These are phyloP conservation scores for Canavalia ensiformis DNA, from an alignment of 306 rosid species.

Conservation along the genomic window DNA sequence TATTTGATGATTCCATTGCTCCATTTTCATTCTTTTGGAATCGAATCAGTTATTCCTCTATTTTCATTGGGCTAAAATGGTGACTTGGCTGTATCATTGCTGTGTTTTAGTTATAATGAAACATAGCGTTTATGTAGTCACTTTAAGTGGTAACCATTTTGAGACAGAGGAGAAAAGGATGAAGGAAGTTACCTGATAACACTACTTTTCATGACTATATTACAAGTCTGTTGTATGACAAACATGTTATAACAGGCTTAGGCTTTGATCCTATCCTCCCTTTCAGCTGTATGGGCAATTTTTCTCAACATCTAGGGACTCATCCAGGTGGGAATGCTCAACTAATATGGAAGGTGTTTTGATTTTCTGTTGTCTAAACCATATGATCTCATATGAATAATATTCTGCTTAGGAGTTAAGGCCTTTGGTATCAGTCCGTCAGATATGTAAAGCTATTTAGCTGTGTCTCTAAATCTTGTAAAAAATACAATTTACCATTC, in stretches of 20 bases:
- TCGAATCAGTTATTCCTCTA: background rate
- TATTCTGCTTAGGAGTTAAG: background rate
- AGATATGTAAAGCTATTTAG: background rate
- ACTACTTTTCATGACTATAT: background rate
- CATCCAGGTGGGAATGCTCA: too few relatives aligned
- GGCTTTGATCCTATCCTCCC: too few relatives aligned
- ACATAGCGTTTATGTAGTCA: background rate
- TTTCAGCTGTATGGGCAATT: background rate
- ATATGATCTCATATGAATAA: background rate
- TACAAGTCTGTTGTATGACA: background rate
- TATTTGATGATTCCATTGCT: background rate
- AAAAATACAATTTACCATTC: background rate
- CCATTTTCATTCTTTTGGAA: background rate
- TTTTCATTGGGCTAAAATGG: background rate
- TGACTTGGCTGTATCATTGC: background rate
- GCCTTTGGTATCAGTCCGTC: background rate
- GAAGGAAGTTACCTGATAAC: background rate
- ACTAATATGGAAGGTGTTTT: too few relatives aligned
- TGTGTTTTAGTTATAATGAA: background rate
- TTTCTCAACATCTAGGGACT: background rate
- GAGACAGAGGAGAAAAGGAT: background rate
- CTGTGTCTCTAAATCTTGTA: background rate
- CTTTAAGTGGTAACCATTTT: background rate
- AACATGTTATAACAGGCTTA: too few relatives aligned
- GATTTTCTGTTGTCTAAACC: background rate